Percentiles rank a stretch among this genome's conserved stretches.
Evolutionary conservation across 768 basidiomycete genomes (phyloP).

Genomic region (Coprinopsis sp.): DNA sequence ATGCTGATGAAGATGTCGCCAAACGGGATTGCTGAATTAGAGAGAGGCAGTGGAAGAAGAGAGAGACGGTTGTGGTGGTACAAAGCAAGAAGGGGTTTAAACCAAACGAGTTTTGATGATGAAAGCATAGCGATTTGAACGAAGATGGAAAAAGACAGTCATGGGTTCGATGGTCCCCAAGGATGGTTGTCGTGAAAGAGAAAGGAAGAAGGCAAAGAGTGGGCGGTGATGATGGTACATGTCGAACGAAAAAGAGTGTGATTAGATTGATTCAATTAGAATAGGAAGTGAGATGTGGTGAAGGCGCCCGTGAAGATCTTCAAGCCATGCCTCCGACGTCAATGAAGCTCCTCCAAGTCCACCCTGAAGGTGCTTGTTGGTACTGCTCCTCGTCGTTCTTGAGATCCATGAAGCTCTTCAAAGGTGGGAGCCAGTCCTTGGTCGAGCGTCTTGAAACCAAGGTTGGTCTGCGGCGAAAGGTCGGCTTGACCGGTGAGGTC

Average conservation of each 20-base stretch:
- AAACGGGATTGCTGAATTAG: too few species aligned
- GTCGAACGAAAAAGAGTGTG: neutral
- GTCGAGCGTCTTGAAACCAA: constrained; percentile 14
- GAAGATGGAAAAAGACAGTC: too few species aligned
- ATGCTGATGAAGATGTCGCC: too few species aligned
- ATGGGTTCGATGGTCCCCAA: too few species aligned
- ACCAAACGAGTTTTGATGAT: too few species aligned
- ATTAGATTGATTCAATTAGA: neutral
- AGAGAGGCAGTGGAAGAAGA: too few species aligned
- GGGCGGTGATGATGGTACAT: neutral
- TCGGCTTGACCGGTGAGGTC: neutral
- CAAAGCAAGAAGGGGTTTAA: too few species aligned
- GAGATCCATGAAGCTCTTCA: constrained; percentile 64
- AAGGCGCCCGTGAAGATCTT: neutral
- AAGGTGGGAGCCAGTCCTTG: constrained; percentile 52
- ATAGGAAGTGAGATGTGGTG: neutral
- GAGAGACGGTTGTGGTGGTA: too few species aligned
- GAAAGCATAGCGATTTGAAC: too few species aligned
- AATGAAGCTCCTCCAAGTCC: constrained; percentile 63
- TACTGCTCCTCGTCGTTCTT: constrained; percentile 36
- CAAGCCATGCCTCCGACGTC: constrained; percentile 43
- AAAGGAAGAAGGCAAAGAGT: neutral
- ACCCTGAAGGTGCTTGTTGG: too few species aligned
- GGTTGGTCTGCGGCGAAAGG: constrained; percentile 8
- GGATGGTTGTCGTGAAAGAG: neutral